Evolutionary conservation across 768 basidiomycete genomes (phyloP), one percentile per base, ranked within the genome.

Genomic region (Tricholoma furcatifolium): DNA sequence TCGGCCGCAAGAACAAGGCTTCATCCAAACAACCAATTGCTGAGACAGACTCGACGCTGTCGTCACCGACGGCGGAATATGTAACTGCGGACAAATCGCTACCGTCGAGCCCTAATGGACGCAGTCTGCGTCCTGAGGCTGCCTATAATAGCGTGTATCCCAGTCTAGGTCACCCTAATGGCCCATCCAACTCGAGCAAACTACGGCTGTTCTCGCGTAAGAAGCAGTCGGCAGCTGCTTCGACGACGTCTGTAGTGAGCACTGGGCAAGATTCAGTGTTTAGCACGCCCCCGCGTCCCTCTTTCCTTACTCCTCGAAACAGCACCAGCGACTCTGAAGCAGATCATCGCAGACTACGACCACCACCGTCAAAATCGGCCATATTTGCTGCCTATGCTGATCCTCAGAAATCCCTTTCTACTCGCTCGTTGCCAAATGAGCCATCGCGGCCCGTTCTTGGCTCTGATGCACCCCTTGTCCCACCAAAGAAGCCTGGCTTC

Each of bases 321-420:
- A 72, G 74, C 69, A 69, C 69, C 47, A 65, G 72, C 3, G 80
- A 78, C 14, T 61, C 68, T 18, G 57, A 70, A 21, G 6, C 23
- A 27, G 27, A 27, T 31, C 58, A 73, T 23, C 76, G 75, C 31
- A 70, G 72, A 30, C 68, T 76, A 10, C 70, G 75, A 12, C 84
- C 83, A 3, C 84, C 87, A 1, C 85, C 85, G 1, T 77, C 79
- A 18, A 82, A 82, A 61, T 83, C 82, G 2, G 77, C 83, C 39
- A 75, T 88, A 50, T 88, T 89, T 65, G 79, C 76, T 9, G 75
- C 77, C 5, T 79, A 84, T 58, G 78, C 69, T 21, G 84, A 81
- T 61, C 77, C 77, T 21, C 67, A 67, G 60, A 71, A 68, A 60
- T 74, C 77, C 14, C 71, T 77, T 52, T 87, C 87, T 15, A 84